phyloP scores from a whole-genome alignment of 2,329 filamentous ascomycete species.

The Ophiostoma ips region DNA sequence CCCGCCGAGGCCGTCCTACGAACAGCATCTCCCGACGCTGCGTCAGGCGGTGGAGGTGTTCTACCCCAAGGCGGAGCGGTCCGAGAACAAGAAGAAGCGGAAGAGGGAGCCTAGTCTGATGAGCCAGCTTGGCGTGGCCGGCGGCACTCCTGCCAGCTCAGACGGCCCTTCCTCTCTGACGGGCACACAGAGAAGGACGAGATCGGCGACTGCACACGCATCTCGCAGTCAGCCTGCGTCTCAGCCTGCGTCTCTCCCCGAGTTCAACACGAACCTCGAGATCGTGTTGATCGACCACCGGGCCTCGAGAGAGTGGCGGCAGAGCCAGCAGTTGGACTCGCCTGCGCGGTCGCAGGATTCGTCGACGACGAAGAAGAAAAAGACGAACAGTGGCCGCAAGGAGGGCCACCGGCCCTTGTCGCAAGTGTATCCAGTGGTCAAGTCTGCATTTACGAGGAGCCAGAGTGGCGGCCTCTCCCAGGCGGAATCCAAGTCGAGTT shows the following conservation, averaged over 20 bases:
- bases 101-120: background rate
- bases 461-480: background rate
- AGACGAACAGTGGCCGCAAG: background rate
- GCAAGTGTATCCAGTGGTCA: conserved; percentile 10
- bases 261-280: conserved; percentile 7
- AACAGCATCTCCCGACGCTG: conserved; percentile 54
- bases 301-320: background rate
- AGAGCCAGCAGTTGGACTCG: background rate
- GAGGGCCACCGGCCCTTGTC: conserved; percentile 6
- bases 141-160: background rate
- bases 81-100: conserved; percentile 4
- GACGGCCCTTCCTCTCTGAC: no score
- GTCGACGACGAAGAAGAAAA: background rate
- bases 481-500: background rate
- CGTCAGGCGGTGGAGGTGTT: conserved; percentile 79
- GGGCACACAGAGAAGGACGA: background rate
- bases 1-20: conserved; percentile 17
- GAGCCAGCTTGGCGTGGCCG: background rate
- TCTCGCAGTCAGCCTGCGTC: background rate
- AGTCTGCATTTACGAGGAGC: conserved; percentile 6
- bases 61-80: conserved; percentile 37
- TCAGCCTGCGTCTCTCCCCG: conserved; percentile 6
- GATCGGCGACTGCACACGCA: background rate
- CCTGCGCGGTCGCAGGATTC: conserved; percentile 5
- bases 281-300: background rate